Percentiles rank a stretch among this genome's conserved stretches.
Conservation (phyloP, 2,329 filamentous ascomycete genomes). For the Penicillium sp. region DNA sequence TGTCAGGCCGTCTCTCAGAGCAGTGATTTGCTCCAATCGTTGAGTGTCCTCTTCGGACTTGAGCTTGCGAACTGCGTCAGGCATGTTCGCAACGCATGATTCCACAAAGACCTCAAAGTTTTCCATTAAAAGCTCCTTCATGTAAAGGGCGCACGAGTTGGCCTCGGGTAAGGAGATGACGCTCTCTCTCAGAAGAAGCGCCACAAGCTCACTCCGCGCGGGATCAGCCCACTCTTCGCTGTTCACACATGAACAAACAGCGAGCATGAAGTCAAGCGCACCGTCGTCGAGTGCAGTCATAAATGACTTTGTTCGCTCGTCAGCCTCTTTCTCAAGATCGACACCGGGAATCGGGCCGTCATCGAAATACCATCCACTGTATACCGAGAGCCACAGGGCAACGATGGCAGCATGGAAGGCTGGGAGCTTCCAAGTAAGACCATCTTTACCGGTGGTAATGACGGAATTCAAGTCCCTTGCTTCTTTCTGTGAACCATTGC, state of each 20-base stretch:
- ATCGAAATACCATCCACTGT: slow-evolving; percentile 85
- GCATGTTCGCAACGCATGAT: slow-evolving; percentile 91
- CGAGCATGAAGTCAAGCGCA: slow-evolving; percentile 86
- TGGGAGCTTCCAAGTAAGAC: slow-evolving; percentile 67
- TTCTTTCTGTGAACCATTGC: slow-evolving; percentile 63
- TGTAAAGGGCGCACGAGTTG: slow-evolving; percentile 66
- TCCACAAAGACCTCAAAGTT: slow-evolving; percentile 86
- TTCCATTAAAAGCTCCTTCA: slow-evolving; percentile 71
- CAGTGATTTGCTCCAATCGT: slow-evolving; percentile 46
- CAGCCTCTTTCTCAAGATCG: slow-evolving; percentile 65
- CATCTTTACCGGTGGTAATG: slow-evolving; percentile 65
- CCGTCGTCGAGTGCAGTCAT: slow-evolving; percentile 78
- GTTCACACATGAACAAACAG: slow-evolving; percentile 77
- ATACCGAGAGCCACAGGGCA: slow-evolving; percentile 88
- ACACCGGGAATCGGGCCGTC: slow-evolving; percentile 62
- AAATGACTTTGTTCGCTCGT: slow-evolving; percentile 69
- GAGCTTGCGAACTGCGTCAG: slow-evolving; percentile 81
- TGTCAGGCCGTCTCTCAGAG: slow-evolving; percentile 44
- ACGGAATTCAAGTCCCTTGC: slow-evolving; percentile 68
- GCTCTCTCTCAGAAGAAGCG: slow-evolving; percentile 79
- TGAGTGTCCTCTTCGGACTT: slow-evolving; percentile 89
- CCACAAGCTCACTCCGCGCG: slow-evolving; percentile 75
- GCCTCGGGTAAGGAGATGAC: slow-evolving; percentile 66
- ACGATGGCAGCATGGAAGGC: slow-evolving; percentile 76
- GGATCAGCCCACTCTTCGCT: slow-evolving; percentile 84